phyloP scores from a whole-genome alignment of 2,329 filamentous ascomycete species.

The Gaeumannomyces tritici region DNA sequence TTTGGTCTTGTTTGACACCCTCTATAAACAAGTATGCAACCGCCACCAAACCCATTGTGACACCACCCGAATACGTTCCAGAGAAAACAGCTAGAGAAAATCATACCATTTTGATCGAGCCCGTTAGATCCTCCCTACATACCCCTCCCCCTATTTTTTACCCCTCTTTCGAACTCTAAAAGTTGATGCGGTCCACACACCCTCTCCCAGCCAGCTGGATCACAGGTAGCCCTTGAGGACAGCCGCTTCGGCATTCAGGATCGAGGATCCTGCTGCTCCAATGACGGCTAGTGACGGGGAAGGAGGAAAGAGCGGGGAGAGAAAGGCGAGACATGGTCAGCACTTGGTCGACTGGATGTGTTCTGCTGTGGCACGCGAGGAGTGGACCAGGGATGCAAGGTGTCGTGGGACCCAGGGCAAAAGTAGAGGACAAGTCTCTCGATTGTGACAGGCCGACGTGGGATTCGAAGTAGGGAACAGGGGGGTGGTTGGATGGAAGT shows the following conservation, averaged over 20 bases:
- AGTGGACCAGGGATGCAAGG: neutral
- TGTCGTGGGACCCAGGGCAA: neutral
- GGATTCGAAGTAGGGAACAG: too few species aligned
- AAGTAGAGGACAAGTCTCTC: neutral
- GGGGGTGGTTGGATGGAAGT: too few species aligned
- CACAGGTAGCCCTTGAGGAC: constrained; percentile 80
- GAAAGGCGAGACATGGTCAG: neutral
- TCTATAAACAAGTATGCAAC: neutral
- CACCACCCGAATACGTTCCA: neutral
- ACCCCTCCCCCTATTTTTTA: neutral
- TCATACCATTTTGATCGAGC: neutral
- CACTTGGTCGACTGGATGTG: neutral
- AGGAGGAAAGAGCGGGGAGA: neutral
- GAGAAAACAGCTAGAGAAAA: neutral
- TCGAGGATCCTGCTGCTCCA: constrained; percentile 90
- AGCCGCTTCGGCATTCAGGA: constrained; percentile 87
- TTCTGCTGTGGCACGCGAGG: neutral
- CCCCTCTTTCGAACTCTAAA: neutral
- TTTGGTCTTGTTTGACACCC: neutral
- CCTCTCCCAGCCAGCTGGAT: constrained; percentile 3
- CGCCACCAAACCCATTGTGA: neutral
- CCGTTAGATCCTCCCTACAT: too few species aligned
- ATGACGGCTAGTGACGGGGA: constrained; percentile 57
- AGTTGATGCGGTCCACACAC: neutral
- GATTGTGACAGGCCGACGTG: too few species aligned